Base-by-base conservation (phyloP, 2,329 filamentous ascomycete species). In the Ascochyta viciae-villosae region DNA sequence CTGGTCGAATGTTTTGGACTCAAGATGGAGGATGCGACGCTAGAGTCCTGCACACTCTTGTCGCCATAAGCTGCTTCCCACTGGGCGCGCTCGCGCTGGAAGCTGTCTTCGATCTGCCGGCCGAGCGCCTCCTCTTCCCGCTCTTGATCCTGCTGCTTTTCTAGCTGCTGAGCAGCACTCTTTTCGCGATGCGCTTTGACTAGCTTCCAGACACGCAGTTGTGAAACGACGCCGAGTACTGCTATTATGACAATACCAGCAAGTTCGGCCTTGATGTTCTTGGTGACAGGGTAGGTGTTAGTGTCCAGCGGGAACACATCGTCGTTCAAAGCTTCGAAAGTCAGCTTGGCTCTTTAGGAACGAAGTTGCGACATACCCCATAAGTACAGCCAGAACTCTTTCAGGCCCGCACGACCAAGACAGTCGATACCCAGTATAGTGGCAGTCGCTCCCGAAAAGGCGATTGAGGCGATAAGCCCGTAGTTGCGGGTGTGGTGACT, bases 351-450 rank as follows among this genome's bases (percentile, higher is more conserved):
- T 13, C 57, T 50, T 58, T 49, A 43, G 42, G 24, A 31, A 31
- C 26, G 19, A 54, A 1, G 12, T 9, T 19, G 27, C 16, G 15
- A 73, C 82, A 74, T 73, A 86, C 84, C 80, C 94, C 94, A 98
- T 34, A 96, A 82, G 73, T 96, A 98, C 6, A 91, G 84, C 94
- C 94, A 98, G 65, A 97, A 97, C 74, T 98, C 94, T 74, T 96
- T 97, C 66, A 96, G 79, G 0, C 94, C 94, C n/a, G 92, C 92
- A 60, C 87, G 83, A 67, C 88, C 94, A 67, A 94, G 96, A 75
- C 92, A 96, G 73, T 98, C 94, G 54, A 98, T 90, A 2, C 94
- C 94, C 2, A 98, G 77, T 13, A 96, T 85, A 0, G 89, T 82
- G 3, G 86, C 86, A 0, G 92, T 96, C 3, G 92, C 89, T 7